Percentiles rank a stretch among this genome's conserved stretches.
Conservation (phyloP, 225 moss, liverwort and hornwort genomes). For the Bryum argenteum region DNA sequence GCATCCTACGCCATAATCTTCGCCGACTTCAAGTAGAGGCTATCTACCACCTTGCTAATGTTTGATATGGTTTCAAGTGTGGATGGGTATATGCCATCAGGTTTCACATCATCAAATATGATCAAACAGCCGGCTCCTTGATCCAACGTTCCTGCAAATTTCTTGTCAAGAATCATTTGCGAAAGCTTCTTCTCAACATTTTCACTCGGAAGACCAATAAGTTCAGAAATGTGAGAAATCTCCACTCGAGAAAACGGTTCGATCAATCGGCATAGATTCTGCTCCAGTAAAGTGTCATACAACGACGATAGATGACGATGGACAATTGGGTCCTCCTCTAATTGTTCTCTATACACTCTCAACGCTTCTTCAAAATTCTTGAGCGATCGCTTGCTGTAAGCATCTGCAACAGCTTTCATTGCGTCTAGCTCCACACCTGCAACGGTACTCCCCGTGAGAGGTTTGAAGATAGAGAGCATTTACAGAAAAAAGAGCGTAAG, state of each 20-base stretch:
- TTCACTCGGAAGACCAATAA: conserved; percentile 89
- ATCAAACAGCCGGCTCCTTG: conserved; percentile 97
- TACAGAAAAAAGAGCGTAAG: conserved; percentile 15
- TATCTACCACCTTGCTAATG: conserved; percentile 96
- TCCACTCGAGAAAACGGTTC: conserved; percentile 94
- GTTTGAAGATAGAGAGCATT: conserved; percentile 6
- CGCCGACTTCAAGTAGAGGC: conserved; percentile 88
- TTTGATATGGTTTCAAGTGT: conserved; percentile 89
- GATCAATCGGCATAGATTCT: conserved; percentile 88
- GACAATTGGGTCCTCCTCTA: conserved; percentile 94
- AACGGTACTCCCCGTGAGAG: conserved; percentile 12
- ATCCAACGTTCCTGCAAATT: conserved; percentile 93
- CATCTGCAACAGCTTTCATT: conserved; percentile 95
- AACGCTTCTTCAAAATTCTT: conserved; percentile 93
- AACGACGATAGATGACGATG: conserved; percentile 95
- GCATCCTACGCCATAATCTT: conserved; percentile 59
- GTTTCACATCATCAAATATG: conserved; percentile 90
- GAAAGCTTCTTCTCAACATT: conserved; percentile 93
- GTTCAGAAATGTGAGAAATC: conserved; percentile 91
- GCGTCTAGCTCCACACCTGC: conserved; percentile 89
- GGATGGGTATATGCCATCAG: conserved; percentile 92
- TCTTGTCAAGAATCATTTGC: conserved; percentile 97
- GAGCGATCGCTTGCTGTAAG: conserved; percentile 84
- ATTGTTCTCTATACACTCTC: conserved; percentile 75
- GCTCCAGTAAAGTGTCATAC: conserved; percentile 93